phyloP scores from a whole-genome alignment of 2,329 filamentous ascomycete genomes.

The Teratosphaeria gauchensis region DNA sequence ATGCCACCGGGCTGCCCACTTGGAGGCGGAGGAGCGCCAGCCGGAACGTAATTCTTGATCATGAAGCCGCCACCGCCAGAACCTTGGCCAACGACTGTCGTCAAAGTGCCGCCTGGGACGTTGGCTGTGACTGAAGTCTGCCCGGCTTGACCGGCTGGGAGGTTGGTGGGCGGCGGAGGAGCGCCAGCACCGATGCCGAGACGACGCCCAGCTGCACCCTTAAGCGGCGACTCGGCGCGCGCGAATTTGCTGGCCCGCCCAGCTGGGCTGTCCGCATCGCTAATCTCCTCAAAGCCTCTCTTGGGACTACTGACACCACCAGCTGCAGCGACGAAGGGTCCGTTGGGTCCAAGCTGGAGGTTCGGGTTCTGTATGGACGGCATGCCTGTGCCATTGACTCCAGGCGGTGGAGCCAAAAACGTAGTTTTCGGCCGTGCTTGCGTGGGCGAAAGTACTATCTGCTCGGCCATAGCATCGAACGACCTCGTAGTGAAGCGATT shows the following conservation, averaged over 20 bases:
- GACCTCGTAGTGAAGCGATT: conserved; percentile 58
- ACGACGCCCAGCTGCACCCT: conserved; percentile 81
- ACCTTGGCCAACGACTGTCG: conserved; percentile 4
- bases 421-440: conserved; percentile 49
- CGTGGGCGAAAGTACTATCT: conserved; percentile 72
- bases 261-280: conserved; percentile 59
- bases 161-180: not conserved
- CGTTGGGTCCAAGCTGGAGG: conserved; percentile 22
- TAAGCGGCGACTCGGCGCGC: conserved; percentile 84
- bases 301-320: conserved; percentile 27
- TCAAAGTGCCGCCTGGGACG: conserved; percentile 5
- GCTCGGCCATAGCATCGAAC: conserved; percentile 76
- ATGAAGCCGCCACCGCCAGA: conserved; percentile 21
- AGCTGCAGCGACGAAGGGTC: conserved; percentile 21
- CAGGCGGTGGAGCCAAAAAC: not conserved
- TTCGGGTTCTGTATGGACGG: not conserved
- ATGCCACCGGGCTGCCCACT: not conserved
- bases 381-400: conserved; percentile 12
- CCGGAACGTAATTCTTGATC: conserved; percentile 22
- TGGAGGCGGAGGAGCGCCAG: not conserved
- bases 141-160: conserved; percentile 24
- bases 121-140: conserved; percentile 3
- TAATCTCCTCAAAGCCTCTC: conserved; percentile 38
- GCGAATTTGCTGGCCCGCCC: conserved; percentile 65
- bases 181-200: conserved; percentile 27